Conservation (phyloP, 2,329 filamentous ascomycete genomes). For the Daldinia sp. region DNA sequence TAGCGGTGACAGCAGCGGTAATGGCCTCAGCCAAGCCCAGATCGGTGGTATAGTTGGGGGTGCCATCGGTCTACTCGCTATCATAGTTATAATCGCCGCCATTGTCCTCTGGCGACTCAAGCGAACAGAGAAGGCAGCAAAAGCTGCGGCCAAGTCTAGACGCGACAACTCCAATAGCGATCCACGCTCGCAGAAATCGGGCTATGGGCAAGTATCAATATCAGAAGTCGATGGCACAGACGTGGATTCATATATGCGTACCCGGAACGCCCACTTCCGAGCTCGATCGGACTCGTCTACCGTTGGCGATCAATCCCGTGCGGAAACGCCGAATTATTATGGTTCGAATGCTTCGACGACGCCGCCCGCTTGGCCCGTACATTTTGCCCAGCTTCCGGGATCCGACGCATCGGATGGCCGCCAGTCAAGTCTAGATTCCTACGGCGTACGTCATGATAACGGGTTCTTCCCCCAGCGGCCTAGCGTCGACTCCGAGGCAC, state of each 20-base stretch:
- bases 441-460: constrained; percentile 45
- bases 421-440: constrained; percentile 50
- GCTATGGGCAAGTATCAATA: constrained; percentile 55
- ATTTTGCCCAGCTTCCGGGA: constrained; percentile 34
- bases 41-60: constrained; percentile 68
- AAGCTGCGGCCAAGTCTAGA: constrained; percentile 53
- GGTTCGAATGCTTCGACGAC: constrained; percentile 42
- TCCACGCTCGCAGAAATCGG: constrained; percentile 53
- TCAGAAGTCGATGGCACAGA: constrained; percentile 60
- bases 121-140: constrained; percentile 57
- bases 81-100: constrained; percentile 61
- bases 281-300: constrained; percentile 42
- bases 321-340: constrained; percentile 40
- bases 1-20: constrained; percentile 43
- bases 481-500: constrained; percentile 56
- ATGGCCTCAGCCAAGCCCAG: constrained; percentile 55
- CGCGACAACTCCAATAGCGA: constrained; percentile 52
- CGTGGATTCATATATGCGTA: constrained; percentile 56
- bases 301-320: constrained; percentile 33
- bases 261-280: constrained; percentile 44
- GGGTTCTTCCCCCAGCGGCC: constrained; percentile 38
- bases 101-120: constrained; percentile 65
- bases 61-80: constrained; percentile 60
- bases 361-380: constrained; percentile 42
- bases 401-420: constrained; percentile 44